Conservation (phyloP, 768 basidiomycete species). For the Suillus brevipes region DNA sequence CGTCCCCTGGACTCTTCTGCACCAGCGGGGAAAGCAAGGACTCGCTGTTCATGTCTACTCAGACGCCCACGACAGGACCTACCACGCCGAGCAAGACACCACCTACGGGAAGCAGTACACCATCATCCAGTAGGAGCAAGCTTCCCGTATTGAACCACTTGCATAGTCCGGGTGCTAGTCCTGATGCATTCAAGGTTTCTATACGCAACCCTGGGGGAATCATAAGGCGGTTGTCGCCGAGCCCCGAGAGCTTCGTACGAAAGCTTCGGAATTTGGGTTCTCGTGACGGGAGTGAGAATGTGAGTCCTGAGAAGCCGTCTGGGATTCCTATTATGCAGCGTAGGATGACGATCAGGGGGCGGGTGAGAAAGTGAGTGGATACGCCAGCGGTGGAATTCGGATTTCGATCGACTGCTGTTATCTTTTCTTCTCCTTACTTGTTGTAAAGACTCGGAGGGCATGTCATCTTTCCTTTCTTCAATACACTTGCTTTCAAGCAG, state of each 20-base stretch:
- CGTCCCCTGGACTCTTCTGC: constrained; percentile 13
- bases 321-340: constrained; percentile 31
- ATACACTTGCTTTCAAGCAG: not conserved
- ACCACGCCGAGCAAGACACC: constrained; percentile 30
- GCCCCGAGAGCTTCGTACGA: constrained; percentile 24
- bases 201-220: constrained; percentile 11
- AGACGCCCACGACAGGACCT: constrained; percentile 21
- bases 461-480: not conserved
- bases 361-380: constrained; percentile 16
- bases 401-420: not conserved
- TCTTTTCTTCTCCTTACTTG: not conserved
- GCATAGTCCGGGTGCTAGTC: constrained; percentile 24
- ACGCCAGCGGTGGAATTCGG: not conserved
- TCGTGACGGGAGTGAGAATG: constrained; percentile 16
- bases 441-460: not conserved
- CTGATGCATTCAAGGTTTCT: constrained; percentile 18
- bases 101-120: not conserved
- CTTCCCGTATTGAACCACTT: constrained; percentile 31
- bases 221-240: constrained; percentile 3
- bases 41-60: constrained; percentile 25
- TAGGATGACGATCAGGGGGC: constrained; percentile 29
- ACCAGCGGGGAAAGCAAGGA: constrained; percentile 19
- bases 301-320: constrained; percentile 27
- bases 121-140: constrained; percentile 26
- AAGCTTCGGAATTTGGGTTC: constrained; percentile 27